Conservation (phyloP, 2,329 filamentous ascomycete genomes). For the Teratosphaeria epicoccoides region DNA sequence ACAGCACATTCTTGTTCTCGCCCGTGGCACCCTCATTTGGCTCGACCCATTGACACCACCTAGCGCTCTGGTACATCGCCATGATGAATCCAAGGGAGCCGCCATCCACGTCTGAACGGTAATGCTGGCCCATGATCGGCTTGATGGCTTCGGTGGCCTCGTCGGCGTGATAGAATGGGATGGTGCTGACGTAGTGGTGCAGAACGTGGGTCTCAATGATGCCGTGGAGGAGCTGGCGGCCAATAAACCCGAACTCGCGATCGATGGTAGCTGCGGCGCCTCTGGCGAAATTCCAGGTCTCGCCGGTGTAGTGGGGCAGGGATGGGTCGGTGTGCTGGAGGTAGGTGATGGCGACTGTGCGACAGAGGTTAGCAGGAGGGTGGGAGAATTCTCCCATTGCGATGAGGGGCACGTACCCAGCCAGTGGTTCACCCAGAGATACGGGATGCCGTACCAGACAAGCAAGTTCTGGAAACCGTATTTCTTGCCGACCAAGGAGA, state of each 20-base stretch:
- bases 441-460: constrained; percentile 92
- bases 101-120: constrained; percentile 68
- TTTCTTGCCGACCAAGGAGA: constrained; percentile 60
- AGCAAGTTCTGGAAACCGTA: constrained; percentile 79
- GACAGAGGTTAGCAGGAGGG: neutral
- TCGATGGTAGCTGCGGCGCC: constrained; percentile 93
- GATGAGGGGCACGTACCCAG: constrained; percentile 56
- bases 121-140: constrained; percentile 89
- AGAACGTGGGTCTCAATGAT: constrained; percentile 97
- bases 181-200: constrained; percentile 92
- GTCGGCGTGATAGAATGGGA: constrained; percentile 93
- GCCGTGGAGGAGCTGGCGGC: constrained; percentile 80
- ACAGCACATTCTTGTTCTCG: constrained; percentile 72
- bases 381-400: neutral
- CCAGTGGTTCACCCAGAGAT: constrained; percentile 99
- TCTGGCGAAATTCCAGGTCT: constrained; percentile 85
- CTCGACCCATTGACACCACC: constrained; percentile 97
- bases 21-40: constrained; percentile 71
- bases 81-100: constrained; percentile 75
- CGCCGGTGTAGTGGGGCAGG: constrained; percentile 79
- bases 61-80: constrained; percentile 68
- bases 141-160: constrained; percentile 92
- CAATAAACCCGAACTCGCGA: constrained; percentile 93
- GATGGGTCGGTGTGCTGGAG: constrained; percentile 93
- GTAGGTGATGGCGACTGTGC: constrained; percentile 90